These are phyloP conservation scores for Salix brachista DNA, from an alignment of 345 rosid species.

Conservation along the genomic window DNA sequence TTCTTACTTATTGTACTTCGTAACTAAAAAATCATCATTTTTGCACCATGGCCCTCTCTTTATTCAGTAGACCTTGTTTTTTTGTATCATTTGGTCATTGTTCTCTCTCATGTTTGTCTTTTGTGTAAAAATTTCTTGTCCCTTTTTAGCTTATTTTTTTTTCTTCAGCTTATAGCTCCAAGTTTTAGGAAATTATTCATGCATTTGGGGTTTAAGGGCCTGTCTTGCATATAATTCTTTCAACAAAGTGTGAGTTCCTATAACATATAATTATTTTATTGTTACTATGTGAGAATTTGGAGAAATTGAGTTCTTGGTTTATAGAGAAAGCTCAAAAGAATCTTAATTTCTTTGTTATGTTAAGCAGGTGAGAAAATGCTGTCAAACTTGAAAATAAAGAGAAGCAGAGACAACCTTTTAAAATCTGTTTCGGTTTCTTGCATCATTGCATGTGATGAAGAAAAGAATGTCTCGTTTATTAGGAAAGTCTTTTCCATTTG, in stretches of 20 bases:
- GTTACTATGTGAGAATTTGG: not conserved
- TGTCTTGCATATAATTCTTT: not conserved
- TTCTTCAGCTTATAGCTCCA: too few species aligned
- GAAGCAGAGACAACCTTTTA: conserved; percentile 26
- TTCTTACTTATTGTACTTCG: conserved; percentile 14
- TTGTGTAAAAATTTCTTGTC: too few species aligned
- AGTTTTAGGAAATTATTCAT: too few species aligned
- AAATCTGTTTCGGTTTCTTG: conserved; percentile 6
- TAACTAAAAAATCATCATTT: conserved; percentile 17
- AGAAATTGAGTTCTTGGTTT: too few species aligned
- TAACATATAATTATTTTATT: not conserved
- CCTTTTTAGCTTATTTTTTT: too few species aligned
- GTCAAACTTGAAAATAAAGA: conserved; percentile 36
- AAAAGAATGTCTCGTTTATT: not conserved
- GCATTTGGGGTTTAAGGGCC: too few species aligned
- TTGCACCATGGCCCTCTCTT: not conserved
- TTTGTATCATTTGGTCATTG: not conserved
- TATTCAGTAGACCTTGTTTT: not conserved
- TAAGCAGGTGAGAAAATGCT: conserved; percentile 4
- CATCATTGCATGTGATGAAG: not conserved
- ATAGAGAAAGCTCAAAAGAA: conserved; percentile 7
- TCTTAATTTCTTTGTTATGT: conserved; percentile 18
- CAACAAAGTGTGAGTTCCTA: not conserved
- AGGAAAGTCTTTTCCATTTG: conserved; percentile 1
- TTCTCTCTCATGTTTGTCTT: too few species aligned